These are phyloP conservation scores for Venustampulla echinocandica DNA, from an alignment of 495 filamentous ascomycete species.

Conservation along the genomic window DNA sequence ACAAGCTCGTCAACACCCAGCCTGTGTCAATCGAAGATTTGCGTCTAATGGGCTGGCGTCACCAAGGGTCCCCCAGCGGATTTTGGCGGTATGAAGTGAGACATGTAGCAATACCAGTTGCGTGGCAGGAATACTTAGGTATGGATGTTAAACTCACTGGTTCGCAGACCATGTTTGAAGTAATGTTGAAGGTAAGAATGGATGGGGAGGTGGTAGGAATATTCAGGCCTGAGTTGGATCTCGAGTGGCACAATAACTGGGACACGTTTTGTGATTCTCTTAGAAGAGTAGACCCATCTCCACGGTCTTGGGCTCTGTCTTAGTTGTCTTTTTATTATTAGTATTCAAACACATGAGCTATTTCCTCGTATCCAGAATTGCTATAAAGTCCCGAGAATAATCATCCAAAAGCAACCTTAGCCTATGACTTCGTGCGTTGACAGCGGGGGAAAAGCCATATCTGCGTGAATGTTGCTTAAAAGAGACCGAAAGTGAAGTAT, in stretches of 20 bases:
- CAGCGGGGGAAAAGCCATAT: too few species aligned
- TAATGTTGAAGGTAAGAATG: background rate
- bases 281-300: background rate
- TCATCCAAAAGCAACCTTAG: too few species aligned
- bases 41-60: background rate
- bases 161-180: background rate
- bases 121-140: background rate
- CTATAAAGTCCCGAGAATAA: too few species aligned
- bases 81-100: background rate
- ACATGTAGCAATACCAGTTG: background rate
- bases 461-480: too few species aligned
- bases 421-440: too few species aligned
- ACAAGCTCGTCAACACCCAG: background rate
- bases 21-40: background rate
- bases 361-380: too few species aligned
- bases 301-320: background rate
- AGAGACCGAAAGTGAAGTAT: too few species aligned
- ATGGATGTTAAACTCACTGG: background rate
- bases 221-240: background rate
- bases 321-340: background rate
- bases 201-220: background rate
- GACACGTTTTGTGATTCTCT: background rate
- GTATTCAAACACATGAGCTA: too few species aligned
- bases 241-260: background rate
- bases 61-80: background rate